Percentiles rank a stretch among this genome's conserved stretches.
These are phyloP conservation scores for Amanita subjunquillea DNA, from an alignment of 768 basidiomycete genomes.

Conservation along the genomic window DNA sequence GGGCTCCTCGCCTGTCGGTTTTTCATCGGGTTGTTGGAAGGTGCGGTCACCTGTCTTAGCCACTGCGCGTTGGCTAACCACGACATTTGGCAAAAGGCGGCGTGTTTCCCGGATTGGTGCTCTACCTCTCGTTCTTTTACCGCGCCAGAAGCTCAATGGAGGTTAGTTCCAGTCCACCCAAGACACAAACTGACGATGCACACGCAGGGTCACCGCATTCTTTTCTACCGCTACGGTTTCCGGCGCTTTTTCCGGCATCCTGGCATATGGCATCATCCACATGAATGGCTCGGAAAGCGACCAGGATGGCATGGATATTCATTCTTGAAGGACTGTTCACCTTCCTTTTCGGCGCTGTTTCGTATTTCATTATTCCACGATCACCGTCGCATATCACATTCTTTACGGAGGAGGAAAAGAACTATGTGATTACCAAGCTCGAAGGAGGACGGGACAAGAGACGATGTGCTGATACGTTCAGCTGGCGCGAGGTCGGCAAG, in stretches of 20 bases:
- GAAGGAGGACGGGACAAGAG: constrained; percentile 29
- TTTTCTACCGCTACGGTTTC: constrained; percentile 46
- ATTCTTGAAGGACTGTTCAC: constrained; percentile 62
- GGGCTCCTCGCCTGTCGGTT: constrained; percentile 40
- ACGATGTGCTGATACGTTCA: constrained; percentile 36
- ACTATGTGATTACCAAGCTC: constrained; percentile 30
- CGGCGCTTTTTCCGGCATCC: constrained; percentile 58
- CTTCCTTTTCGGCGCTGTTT: constrained; percentile 38
- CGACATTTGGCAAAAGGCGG: constrained; percentile 25
- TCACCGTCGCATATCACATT: constrained; percentile 26
- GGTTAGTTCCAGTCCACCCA: constrained; percentile 16
- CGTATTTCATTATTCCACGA: constrained; percentile 23
- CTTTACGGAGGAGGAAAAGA: constrained; percentile 38
- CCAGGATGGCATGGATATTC: constrained; percentile 63
- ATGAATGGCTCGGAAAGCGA: constrained; percentile 45
- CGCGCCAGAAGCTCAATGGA: constrained; percentile 39
- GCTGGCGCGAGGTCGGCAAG: constrained; percentile 43
- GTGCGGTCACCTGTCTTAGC: constrained; percentile 10
- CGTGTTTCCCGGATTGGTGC: constrained; percentile 45
- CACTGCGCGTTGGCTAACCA: not conserved
- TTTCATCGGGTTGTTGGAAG: constrained; percentile 42
- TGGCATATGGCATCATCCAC: constrained; percentile 55
- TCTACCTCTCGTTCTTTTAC: constrained; percentile 48
- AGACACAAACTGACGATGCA: constrained; percentile 2
- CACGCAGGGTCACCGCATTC: constrained; percentile 32